Evolutionary conservation across 164 flowering plant species (phyloP), one percentile per base, ranked within the genome.

Genomic region (Hamamelis virginiana): DNA sequence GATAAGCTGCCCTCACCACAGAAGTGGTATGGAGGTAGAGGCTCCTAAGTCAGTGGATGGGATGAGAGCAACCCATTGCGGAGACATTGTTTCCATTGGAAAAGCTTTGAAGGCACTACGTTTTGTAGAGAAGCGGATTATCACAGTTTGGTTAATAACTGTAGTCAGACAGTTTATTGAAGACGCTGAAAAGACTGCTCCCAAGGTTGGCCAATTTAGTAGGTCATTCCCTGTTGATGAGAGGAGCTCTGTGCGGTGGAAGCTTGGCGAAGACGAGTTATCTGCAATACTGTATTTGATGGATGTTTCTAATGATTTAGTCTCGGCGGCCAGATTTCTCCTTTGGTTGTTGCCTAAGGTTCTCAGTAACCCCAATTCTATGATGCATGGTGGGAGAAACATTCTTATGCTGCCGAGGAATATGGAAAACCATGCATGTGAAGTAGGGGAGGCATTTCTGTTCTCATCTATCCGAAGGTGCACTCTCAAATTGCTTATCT

Each of bases 261-360:
- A 86, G 82, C 91, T 96, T 66, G 87, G 91, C 69, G 98, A 93
- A 75, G 97, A 93, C 72, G 97, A 88, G 72, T 82, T 96, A 53
- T 84, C 92, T 44, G 60, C 78, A 62, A 79, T 91, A 69, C 71
- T 96, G 18, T 93, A 91, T 81, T 71, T 93, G 73, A 73, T 93
- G 83, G 99, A 96, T 83, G 77, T 83, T 63, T 87, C 86, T 73
- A 64, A 76, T 80, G 98, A 96, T 65, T 74, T 88, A 62, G 81
- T 86, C 53, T 85, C 87, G 50, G 96, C 89, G 3, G 75, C 76
- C 65, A 91, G 79, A 69, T 86, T 96, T 79, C 83, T 93, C 11
- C 78, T 93, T n/a, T 91, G 98, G 98, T 77, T 96, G 78, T 71
- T 96, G 72, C 96, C 94, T 19, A 96, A 88, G 80, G 85, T 81